Base-by-base conservation (phyloP, 2,329 filamentous ascomycete species). In the Pestalotiopsis sp. region DNA sequence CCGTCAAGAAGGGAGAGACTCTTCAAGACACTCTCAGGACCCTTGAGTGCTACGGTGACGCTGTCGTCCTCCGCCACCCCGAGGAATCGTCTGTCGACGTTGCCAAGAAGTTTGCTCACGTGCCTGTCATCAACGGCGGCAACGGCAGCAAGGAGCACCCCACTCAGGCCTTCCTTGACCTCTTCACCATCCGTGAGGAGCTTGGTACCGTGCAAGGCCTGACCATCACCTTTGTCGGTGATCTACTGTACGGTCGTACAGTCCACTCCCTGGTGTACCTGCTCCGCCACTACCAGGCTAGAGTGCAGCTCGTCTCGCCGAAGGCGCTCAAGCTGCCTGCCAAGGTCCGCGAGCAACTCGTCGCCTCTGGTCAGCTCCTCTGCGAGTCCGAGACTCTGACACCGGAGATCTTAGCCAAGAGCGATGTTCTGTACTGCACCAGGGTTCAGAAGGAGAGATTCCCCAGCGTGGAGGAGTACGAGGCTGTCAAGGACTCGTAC, bases 141-240 rank as follows among this genome's bases (percentile, higher is more conserved):
- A 99, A 99, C 79, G 96, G 96, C 72, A 94, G 92, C 82, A 91
- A 93, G 75, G 96, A 99, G 84, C 96, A 99, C 83, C 96, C 96
- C 0, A 99, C 96, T 0, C 96, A 99, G 83, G 96, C 96, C 0
- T 96, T 99, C 87, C 86, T 99, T 25, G 96, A 99, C 77, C 91
- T 99, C 69, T 99, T 98, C 86, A 98, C 96, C 67, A 99, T 99
- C 78, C 93, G 96, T 74, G 96, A 99, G 82, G 96, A 99, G 82
- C 87, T 98, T 9, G 96, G 96, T 72, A 98, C 95, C 0, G 95
- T 98, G 68, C 95, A 95, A 78, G 95, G 95, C 66, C 86, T 99
- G 72, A 98, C 94, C 59, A 97, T 99, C 78, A 99, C 96, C 65
- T 99, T 99, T 81, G 87, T 94, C 59, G 96, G 96, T 75, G 96